A percentile compares a stretch with the other conserved stretches of the same genome.
Evolutionary conservation across 176 grass and related monocot species (phyloP).

Genomic region (Oryza glaberrima): DNA sequence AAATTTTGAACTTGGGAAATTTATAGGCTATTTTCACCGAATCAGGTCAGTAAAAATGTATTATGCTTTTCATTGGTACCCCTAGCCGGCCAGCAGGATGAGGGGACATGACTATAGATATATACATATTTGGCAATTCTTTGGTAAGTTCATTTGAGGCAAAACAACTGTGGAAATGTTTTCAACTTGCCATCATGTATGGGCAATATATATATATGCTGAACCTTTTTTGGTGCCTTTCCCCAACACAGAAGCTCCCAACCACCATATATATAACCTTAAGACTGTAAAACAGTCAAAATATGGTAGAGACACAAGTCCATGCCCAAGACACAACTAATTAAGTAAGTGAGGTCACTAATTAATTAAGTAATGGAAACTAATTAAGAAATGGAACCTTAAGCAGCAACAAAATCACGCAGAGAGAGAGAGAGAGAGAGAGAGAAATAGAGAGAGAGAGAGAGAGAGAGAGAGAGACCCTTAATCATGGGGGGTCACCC

Average conservation of each 20-base stretch:
- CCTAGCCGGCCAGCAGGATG: neutral
- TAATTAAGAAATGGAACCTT: neutral
- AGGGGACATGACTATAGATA: neutral
- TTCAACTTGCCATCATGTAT: constrained; percentile 14
- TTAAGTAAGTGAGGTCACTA: neutral
- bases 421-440: neutral
- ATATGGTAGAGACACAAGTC: neutral
- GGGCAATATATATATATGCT: constrained; percentile 20
- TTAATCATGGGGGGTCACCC: constrained; percentile 48
- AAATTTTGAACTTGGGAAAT: neutral
- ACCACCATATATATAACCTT: neutral
- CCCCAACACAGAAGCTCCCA: neutral
- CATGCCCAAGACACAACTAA: neutral
- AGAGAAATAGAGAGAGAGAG: neutral
- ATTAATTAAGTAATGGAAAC: neutral
- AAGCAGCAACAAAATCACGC: constrained; percentile 44
- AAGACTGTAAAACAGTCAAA: neutral
- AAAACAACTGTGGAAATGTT: constrained; percentile 11
- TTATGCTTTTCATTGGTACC: neutral
- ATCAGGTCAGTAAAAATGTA: neutral
- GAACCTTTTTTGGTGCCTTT: neutral
- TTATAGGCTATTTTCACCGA: neutral
- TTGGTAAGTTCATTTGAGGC: constrained; percentile 23
- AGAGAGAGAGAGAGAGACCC: neutral
- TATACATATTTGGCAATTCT: neutral